A percentile compares a stretch with the other conserved stretches of the same genome.
Conservation (phyloP, 352 stramenopile genomes). For the Saprolegnia parasitica region DNA sequence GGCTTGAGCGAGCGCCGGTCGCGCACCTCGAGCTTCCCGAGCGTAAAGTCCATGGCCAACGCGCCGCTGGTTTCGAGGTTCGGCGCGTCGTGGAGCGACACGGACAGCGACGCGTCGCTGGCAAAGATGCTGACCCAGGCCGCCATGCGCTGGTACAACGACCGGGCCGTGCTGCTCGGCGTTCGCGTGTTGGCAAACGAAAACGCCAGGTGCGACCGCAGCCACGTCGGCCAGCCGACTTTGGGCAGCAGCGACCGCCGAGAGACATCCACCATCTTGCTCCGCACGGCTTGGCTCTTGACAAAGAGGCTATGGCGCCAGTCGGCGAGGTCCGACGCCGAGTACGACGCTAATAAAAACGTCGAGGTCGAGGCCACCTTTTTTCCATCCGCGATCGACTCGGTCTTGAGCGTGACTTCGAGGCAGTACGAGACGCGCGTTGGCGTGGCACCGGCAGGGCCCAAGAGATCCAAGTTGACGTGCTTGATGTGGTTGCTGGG, state of each 20-base stretch:
- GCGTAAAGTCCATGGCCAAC: slow-evolving; percentile 1
- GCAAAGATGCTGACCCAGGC: slow-evolving; percentile 20
- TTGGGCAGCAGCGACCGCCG: neutral
- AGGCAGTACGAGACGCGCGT: slow-evolving; percentile 24
- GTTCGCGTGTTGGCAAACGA: slow-evolving; percentile 14
- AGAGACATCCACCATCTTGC: neutral
- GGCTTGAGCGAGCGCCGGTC: slow-evolving; percentile 21
- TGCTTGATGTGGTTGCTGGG: slow-evolving; percentile 6
- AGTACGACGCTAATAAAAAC: slow-evolving; percentile 25
- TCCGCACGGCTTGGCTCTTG: slow-evolving; percentile 13
- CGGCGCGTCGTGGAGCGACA: slow-evolving; percentile 8
- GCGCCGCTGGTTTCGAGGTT: slow-evolving; percentile 18
- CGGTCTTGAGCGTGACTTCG: slow-evolving; percentile 20
- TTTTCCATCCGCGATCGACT: neutral
- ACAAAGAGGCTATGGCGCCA: slow-evolving; percentile 27
- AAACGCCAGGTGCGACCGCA: slow-evolving; percentile 17
- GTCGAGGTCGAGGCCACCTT: neutral
- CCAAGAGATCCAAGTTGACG: slow-evolving; percentile 11
- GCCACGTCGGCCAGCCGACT: slow-evolving; percentile 23
- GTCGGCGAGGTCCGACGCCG: slow-evolving; percentile 13
- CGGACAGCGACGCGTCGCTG: slow-evolving; percentile 2
- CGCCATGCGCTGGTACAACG: slow-evolving; percentile 19
- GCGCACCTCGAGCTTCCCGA: slow-evolving; percentile 15
- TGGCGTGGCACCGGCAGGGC: slow-evolving; percentile 6
- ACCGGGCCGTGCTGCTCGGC: neutral